Percentiles rank a stretch among this genome's conserved stretches.
These are phyloP conservation scores for Paramecium pentaurelia DNA, from an alignment of 73 alveolate species.

Conservation along the genomic window DNA sequence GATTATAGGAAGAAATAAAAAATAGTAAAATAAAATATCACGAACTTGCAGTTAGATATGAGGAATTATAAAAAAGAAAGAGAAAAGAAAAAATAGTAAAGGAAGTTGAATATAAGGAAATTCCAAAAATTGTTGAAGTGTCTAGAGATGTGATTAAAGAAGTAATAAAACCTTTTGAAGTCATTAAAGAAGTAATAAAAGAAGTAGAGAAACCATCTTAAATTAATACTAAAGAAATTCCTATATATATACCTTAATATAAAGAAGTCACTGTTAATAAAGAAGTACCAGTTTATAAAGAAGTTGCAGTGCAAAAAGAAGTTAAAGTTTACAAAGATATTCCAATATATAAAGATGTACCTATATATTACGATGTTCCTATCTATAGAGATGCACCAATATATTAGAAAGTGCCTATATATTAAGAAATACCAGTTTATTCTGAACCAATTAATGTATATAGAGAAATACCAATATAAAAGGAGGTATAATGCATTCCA, in stretches of 20 bases:
- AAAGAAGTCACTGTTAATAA: not conserved
- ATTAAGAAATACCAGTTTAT: not conserved
- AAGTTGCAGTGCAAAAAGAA: not conserved
- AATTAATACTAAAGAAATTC: not conserved
- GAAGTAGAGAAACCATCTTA: not conserved
- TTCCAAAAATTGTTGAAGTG: not conserved
- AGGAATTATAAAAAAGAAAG: not conserved
- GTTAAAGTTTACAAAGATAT: not conserved
- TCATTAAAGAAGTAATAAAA: constrained; percentile 15
- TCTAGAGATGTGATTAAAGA: not conserved
- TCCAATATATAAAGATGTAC: not conserved
- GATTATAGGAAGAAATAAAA: not conserved
- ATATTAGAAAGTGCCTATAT: not conserved
- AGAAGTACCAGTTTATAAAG: not conserved
- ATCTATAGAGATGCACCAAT: not conserved
- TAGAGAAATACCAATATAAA: not conserved
- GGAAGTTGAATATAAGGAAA: not conserved
- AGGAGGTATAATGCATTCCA: not conserved
- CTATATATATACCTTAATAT: not conserved
- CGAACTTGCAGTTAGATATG: not conserved
- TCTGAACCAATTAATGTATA: not conserved
- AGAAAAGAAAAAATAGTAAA: not conserved
- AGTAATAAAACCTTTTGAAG: constrained; percentile 27
- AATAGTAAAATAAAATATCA: not conserved
- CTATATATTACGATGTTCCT: not conserved